Base-by-base conservation (phyloP, 1,284 basidiomycete genomes). In the Afroboletus lepidellus region DNA sequence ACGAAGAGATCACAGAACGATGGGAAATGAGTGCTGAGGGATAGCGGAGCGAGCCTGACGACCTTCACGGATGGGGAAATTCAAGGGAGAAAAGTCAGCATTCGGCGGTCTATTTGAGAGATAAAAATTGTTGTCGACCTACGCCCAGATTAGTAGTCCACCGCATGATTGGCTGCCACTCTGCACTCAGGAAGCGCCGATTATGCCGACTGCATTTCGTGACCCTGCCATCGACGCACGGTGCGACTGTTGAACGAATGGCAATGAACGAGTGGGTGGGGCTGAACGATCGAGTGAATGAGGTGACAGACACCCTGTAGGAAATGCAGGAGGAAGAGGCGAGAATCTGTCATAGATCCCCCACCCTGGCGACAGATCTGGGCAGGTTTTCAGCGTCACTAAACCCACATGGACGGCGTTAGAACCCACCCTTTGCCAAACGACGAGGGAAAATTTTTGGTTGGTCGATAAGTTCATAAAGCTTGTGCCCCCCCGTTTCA, bases 361-460 rank as follows among this genome's bases (percentile, higher is more conserved):
- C 33, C 46, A 21, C 4, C 23, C 21, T 16, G 20, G 46, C 41
- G 37, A 48, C 30, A 36, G 55, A 61, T 63, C 50, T 29, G 3
- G 30, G 27, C 15, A 20, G 7, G 47, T 43, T 48, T 54, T 43
- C 47, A 24, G 36, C 30, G 47, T 46, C 33, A 39, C 13, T 32
- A 37, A 25, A 38, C n/a, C n/a, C 13, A n/a, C 37, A 11, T 18
- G 33, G 29, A 8, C 3, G 29, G 20, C 33, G 23, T 27, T 30
- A 24, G 18, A 62, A 46, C 46, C 23, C 15, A 60, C 57, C 43
- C 50, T 50, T 21, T 50, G 48, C 44, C 29, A n/a, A n/a, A 47
- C n/a, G 20, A 41, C 20, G 23, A 37, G 23, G 23, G 16, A 18
- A 42, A 42, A 34, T 29, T 12, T 27, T 34, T 46, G 36, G 43